Base-by-base conservation (phyloP, 331 rosid genomes). In the Quercus tomentella region DNA sequence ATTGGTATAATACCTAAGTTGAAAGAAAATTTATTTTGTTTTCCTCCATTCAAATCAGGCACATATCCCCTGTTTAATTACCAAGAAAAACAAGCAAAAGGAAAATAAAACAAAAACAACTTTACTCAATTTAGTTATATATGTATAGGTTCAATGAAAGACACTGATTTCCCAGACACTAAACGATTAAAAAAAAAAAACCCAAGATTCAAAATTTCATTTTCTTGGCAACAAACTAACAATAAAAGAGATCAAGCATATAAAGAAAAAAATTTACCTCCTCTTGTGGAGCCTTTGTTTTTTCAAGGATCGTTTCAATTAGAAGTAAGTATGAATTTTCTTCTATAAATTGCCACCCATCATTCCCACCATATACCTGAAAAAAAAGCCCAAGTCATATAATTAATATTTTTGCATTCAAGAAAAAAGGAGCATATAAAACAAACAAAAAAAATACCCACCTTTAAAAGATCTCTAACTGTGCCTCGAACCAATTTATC, bases 271-370 rank as follows among this genome's bases (percentile, higher is more conserved):
- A 31, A 49, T 26, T 41, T 37, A 83, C 87, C 74, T 49, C 51
- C n/a, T 37, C 69, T 6, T 58, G 72, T 43, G 67, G 77, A 11
- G 20, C 26, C 4, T 71, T 28, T 54, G 20, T 75, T 12, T 74
- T 77, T 20, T 73, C 80, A 43, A 84, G 82, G 63, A 87, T 62
- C 4, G 72, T 9, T 1, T 87, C 79, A 51, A 84, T 30, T 2
- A 87, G 77, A 23, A 81, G 77, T 1, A 20, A 10, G 70, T 87
- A 87, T 17, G 80, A 69, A 31, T 22, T 69, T 9, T 76, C 88
- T 76, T 87, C 88, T 8, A 87, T 67, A 31, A 84, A 87, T 4
- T 20, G 26, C 86, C 86, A 87, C 7, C 88, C 88, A 0, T 17
- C 79, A 1, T 79, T 62, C 70, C 85, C 81, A 21, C 79, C 81